Percentiles rank a stretch among this genome's conserved stretches.
These are phyloP conservation scores for Mrakia blollopis DNA, from an alignment of 768 basidiomycete species.

Conservation along the genomic window DNA sequence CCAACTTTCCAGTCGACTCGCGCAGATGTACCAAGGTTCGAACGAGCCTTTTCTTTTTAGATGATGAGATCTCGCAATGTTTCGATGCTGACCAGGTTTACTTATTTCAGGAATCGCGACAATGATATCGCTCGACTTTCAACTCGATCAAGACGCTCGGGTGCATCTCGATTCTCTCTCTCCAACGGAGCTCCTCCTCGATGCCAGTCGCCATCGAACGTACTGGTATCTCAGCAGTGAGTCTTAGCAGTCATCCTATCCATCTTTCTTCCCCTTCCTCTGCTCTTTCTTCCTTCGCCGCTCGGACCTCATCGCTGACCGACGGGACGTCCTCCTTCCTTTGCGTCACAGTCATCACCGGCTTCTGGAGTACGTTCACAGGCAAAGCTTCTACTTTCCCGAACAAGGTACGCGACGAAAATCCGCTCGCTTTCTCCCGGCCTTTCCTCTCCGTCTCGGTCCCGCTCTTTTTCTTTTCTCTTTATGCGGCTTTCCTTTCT, in stretches of 20 bases:
- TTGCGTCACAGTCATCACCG: not conserved
- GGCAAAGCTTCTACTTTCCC: not conserved
- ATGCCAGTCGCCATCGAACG: not conserved
- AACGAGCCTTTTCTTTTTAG: no score
- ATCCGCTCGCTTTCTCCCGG: no score
- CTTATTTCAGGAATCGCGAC: not conserved
- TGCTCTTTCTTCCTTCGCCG: no score
- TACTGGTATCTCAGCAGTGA: not conserved
- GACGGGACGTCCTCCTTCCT: no score
- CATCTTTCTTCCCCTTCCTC: no score
- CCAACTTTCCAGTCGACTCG: not conserved
- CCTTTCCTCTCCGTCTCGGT: not conserved
- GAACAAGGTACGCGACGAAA: not conserved
- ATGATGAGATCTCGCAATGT: no score
- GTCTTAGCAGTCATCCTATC: no score
- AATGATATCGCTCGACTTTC: not conserved
- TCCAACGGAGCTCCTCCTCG: not conserved
- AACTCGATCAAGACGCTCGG: constrained; percentile 1
- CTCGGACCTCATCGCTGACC: no score
- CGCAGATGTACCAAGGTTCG: not conserved
- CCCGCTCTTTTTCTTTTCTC: not conserved
- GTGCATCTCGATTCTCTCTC: not conserved
- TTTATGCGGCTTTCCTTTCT: no score
- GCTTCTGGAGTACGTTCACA: not conserved
- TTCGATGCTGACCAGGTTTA: no score